Conservation (phyloP, 345 rosid species). For the Moricandia moricandioides region DNA sequence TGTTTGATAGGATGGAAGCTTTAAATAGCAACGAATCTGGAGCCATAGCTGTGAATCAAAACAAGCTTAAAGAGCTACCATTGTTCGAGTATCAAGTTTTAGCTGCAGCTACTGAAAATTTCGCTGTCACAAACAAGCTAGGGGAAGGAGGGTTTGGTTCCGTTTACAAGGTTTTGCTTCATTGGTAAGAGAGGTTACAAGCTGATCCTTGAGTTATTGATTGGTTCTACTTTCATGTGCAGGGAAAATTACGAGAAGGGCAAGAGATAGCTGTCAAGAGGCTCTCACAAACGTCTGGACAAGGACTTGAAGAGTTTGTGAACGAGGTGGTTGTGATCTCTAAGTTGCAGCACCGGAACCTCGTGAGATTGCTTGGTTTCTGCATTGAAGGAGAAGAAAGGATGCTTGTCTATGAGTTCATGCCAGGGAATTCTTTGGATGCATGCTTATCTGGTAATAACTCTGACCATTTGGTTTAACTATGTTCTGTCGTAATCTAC, state of each 20-base stretch:
- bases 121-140: constrained; percentile 36
- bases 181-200: neutral
- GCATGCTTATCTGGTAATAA: constrained; percentile 37
- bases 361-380: constrained; percentile 55
- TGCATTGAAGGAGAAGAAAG: constrained; percentile 53
- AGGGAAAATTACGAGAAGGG: constrained; percentile 51
- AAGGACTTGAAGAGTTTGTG: constrained; percentile 52
- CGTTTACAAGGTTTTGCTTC: constrained; percentile 34
- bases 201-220: neutral
- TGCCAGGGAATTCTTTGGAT: constrained; percentile 40
- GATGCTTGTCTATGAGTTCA: constrained; percentile 55
- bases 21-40: constrained; percentile 11
- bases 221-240: neutral
- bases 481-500: neutral
- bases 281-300: constrained; percentile 48
- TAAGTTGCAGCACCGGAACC: constrained; percentile 59
- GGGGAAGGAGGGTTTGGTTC: constrained; percentile 50
- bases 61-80: constrained; percentile 34
- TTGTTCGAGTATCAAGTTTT: constrained; percentile 39
- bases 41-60: constrained; percentile 28
- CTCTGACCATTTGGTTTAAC: neutral
- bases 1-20: constrained; percentile 28
- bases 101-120: constrained; percentile 39
- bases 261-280: constrained; percentile 58
- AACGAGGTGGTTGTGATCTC: constrained; percentile 56